Percentiles rank a stretch among this genome's conserved stretches.
Conservation (phyloP, 2,329 filamentous ascomycete species). For the Thielaviopsis musarum region DNA sequence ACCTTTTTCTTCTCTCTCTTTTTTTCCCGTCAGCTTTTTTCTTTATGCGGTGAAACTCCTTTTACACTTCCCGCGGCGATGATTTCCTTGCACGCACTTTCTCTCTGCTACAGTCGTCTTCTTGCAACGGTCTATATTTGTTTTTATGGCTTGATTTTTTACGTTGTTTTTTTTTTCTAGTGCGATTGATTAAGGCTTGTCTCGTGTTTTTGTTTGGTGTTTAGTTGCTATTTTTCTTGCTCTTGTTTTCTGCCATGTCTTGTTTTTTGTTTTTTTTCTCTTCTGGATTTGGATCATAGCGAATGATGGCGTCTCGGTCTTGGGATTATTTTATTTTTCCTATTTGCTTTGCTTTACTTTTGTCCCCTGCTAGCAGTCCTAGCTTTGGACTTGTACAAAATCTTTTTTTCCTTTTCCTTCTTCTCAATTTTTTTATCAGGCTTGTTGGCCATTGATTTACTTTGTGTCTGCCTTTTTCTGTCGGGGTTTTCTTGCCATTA, state of each 20-base stretch:
- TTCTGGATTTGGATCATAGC: background rate
- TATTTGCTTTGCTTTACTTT: background rate
- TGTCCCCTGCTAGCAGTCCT: background rate
- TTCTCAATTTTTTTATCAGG: background rate
- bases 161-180: background rate
- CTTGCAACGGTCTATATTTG: background rate
- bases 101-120: background rate
- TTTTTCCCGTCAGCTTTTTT: background rate
- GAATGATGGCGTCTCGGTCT: background rate
- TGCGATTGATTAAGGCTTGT: background rate
- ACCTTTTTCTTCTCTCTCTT: background rate
- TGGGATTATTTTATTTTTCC: background rate
- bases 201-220: conserved; percentile 9
- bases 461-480: background rate
- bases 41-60: background rate
- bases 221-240: conserved; percentile 13
- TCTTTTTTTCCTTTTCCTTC: background rate
- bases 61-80: background rate
- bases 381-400: background rate
- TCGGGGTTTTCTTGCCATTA: background rate
- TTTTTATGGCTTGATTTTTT: background rate
- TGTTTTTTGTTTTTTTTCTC: background rate
- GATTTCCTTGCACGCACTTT: too few species aligned
- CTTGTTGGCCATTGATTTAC: background rate
- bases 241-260: background rate